A percentile compares a stretch with the other conserved stretches of the same genome.
Evolutionary conservation across 805 yeast species (phyloP).

Genomic region (Candida wancherniae): DNA sequence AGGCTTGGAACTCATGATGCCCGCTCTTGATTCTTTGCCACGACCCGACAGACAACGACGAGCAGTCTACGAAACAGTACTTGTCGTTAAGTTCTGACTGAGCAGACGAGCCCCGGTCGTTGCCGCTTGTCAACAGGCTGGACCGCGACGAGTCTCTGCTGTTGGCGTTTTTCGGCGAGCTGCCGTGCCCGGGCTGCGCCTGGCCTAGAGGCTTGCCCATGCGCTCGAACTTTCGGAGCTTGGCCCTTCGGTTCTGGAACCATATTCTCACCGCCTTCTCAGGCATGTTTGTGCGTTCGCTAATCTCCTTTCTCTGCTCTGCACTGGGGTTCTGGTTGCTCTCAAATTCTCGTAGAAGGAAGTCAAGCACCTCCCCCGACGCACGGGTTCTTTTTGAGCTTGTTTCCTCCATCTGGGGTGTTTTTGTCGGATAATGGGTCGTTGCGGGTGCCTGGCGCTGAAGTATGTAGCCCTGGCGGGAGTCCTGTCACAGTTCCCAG

Average conservation of each 20-base stretch:
- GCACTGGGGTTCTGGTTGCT: constrained; percentile 73
- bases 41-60: constrained; percentile 66
- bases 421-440: no score
- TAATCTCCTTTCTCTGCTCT: constrained; percentile 61
- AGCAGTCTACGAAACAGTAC: constrained; percentile 64
- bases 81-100: constrained; percentile 63
- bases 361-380: constrained; percentile 72
- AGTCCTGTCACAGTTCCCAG: no score
- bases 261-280: constrained; percentile 88
- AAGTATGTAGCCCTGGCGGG: no score
- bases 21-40: constrained; percentile 81
- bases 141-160: constrained; percentile 22
- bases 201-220: constrained; percentile 22
- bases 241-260: constrained; percentile 88
- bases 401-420: constrained; percentile 21
- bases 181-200: constrained; percentile 4
- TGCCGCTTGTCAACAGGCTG: constrained; percentile 16
- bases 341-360: constrained; percentile 63
- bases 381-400: constrained; percentile 58
- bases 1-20: constrained; percentile 33
- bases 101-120: constrained; percentile 15
- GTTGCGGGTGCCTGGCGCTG: no score
- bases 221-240: constrained; percentile 62
- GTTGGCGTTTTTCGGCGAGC: constrained; percentile 5
- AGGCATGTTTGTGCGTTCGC: constrained; percentile 71